These are phyloP conservation scores for Colletotrichum chrysophilum DNA, from an alignment of 2,329 filamentous ascomycete species.

Conservation along the genomic window DNA sequence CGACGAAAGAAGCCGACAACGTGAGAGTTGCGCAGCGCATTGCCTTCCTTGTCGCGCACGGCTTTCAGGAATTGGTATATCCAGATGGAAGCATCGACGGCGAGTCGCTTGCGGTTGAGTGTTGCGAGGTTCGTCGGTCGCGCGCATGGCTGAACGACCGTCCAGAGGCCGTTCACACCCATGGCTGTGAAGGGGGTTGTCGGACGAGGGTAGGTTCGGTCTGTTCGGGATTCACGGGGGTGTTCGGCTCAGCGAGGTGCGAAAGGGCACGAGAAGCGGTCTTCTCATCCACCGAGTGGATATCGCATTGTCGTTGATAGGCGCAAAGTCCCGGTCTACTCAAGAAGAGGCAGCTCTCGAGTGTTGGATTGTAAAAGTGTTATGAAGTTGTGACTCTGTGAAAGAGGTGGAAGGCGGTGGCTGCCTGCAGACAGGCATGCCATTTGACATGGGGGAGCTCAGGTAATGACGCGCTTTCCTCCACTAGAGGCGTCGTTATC, in stretches of 20 bases:
- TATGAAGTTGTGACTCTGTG: not conserved
- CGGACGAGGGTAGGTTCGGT: not conserved
- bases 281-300: conserved; percentile 14
- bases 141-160: conserved; percentile 91
- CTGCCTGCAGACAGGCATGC: not conserved
- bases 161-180: conserved; percentile 99
- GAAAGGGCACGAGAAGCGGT: conserved; percentile 8
- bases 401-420: not conserved
- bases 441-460: not conserved
- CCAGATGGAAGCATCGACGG: conserved; percentile 98
- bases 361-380: not conserved
- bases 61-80: conserved; percentile 99
- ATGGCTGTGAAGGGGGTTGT: conserved; percentile 53
- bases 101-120: conserved; percentile 93
- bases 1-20: conserved; percentile 97
- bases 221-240: conserved; percentile 10
- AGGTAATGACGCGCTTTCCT: conserved; percentile 19
- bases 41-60: conserved; percentile 97
- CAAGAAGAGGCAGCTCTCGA: not conserved
- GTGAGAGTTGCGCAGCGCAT: conserved; percentile 93
- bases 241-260: not conserved
- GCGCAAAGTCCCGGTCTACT: not conserved
- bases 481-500: conserved; percentile 5
- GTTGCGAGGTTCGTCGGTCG: conserved; percentile 96
- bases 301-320: conserved; percentile 7